Percentiles rank a stretch among this genome's conserved stretches.
These are phyloP conservation scores for Hydrangea macrophylla DNA, from an alignment of 148 eudicot genomes.

Conservation along the genomic window DNA sequence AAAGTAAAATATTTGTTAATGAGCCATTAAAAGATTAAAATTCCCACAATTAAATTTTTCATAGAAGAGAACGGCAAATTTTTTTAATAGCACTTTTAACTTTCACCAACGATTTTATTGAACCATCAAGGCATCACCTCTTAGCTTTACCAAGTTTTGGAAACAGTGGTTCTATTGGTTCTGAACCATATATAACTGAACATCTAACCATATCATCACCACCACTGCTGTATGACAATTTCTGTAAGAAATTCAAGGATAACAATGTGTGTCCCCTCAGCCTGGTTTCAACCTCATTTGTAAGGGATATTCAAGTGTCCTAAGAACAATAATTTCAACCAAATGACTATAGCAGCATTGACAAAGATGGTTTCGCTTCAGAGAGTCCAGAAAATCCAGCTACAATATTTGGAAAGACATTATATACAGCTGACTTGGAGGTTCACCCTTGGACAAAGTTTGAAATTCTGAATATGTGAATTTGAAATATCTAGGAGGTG, in stretches of 20 bases:
- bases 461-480: neutral
- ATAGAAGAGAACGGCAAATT: neutral
- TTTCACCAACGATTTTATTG: no score
- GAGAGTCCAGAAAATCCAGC: neutral
- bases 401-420: neutral
- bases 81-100: neutral
- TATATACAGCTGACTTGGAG: neutral
- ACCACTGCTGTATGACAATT: neutral
- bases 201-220: neutral
- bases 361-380: neutral
- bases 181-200: neutral
- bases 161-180: no score
- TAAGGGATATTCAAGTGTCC: neutral
- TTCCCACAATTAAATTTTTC: neutral
- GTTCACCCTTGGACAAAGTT: neutral
- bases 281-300: neutral
- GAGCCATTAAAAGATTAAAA: neutral
- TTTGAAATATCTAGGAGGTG: neutral
- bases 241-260: no score
- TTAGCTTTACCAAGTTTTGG: neutral
- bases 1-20: neutral
- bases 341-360: neutral
- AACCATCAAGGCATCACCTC: neutral
- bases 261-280: neutral
- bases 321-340: neutral